Base-by-base conservation (phyloP, 2,329 filamentous ascomycete species). In the Podosphaera aphanis region DNA sequence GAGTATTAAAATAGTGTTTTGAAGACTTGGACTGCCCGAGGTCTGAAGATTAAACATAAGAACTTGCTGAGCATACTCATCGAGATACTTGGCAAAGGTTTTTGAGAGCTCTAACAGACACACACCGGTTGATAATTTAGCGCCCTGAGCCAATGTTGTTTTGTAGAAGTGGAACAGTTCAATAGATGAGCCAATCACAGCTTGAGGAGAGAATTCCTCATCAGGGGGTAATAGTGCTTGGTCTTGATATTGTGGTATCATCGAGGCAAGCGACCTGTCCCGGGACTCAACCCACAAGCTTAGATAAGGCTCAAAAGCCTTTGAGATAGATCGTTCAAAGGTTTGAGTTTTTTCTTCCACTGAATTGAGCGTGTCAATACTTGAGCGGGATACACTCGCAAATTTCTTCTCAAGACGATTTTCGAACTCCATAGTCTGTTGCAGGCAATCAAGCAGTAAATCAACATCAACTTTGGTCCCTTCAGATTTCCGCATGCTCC, bases 91-190 rank as follows among this genome's bases (percentile, higher is more conserved):
- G 10, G 83, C 84, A 54, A 98, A 76, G 0, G 80, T 86, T 54
- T 72, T 81, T 0, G 85, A 80, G 7, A 98, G 65, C 52, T 98
- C 88, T 10, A 92, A 68, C 37, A 98, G 65, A 36, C 84, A 76
- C 46, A 80, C 77, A n/a, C 85, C 82, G 0, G 88, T 94, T 0
- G 90, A 95, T 1, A 98, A 69, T 61, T 94, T 95, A 3, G 90
- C 85, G 62, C 90, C 98, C 63, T 98, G 90, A 2, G 85, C 84
- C 31, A 98, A 65, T 0, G 84, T 88, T 48, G 88, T 73, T 49
- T 93, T 84, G 64, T 98, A 98, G 59, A 94, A 93, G 56, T 93
- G 84, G 63, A 98, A 98, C 0, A 98, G 72, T 59, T 98, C 90
- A 40, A 93, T 94, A 2, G 90, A 93, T 0, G 90, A 95, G 1